phyloP scores from a whole-genome alignment of 2,329 filamentous ascomycete genomes.

The Tolypocladium inflatum region DNA sequence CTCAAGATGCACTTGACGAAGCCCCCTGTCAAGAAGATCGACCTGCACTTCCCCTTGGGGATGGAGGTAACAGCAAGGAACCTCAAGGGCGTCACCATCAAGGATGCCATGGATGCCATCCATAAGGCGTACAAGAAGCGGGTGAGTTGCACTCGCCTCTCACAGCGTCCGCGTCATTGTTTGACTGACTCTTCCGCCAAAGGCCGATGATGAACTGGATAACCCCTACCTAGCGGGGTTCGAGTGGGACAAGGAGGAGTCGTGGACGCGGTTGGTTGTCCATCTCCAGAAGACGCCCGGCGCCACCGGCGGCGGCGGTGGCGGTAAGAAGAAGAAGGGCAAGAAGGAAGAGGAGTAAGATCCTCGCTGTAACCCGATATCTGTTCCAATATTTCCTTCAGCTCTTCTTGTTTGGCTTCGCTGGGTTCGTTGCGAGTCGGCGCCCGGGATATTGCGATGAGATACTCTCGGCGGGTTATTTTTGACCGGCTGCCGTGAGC shows the following conservation, averaged over 20 bases:
- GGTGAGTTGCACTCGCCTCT: constrained; percentile 39
- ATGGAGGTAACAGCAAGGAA: constrained; percentile 84
- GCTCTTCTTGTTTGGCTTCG: constrained; percentile 26
- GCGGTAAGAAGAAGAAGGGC: constrained; percentile 64
- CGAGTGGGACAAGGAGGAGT: constrained; percentile 92
- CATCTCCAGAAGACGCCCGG: constrained; percentile 69
- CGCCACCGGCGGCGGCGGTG: constrained; percentile 30
- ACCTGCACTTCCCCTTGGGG: constrained; percentile 82
- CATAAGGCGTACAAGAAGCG: constrained; percentile 96
- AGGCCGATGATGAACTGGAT: constrained; percentile 89
- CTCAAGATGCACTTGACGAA: constrained; percentile 73
- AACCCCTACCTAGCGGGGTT: constrained; percentile 84
- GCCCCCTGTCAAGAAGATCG: constrained; percentile 87
- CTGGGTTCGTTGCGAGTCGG: constrained; percentile 29
- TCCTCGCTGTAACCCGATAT: constrained; percentile 17
- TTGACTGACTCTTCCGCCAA: constrained; percentile 1
- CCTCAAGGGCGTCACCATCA: constrained; percentile 90
- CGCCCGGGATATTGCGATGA: constrained; percentile 33
- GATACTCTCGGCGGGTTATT: constrained; percentile 27
- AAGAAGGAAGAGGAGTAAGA: constrained; percentile 43
- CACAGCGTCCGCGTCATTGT: not conserved
- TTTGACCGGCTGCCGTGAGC: constrained; percentile 15
- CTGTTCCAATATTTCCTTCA: constrained; percentile 30
- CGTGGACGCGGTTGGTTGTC: constrained; percentile 78
- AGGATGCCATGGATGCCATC: constrained; percentile 91